Percentiles rank a stretch among this genome's conserved stretches.
Conservation (phyloP, 2,329 filamentous ascomycete genomes). For the Huntiella bhutanensis region DNA sequence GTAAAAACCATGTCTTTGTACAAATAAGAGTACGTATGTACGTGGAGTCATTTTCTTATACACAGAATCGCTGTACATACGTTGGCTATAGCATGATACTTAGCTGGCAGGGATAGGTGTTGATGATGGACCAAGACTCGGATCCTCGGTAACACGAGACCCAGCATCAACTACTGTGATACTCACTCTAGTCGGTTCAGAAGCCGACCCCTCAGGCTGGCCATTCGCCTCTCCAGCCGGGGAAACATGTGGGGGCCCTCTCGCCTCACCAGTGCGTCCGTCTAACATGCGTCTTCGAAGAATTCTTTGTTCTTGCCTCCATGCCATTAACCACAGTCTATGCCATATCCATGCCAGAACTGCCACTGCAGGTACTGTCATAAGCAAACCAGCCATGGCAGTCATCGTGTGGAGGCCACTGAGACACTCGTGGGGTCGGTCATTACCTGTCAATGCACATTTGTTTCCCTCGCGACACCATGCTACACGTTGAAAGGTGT, state of each 20-base stretch:
- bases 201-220: not conserved
- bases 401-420: conserved; percentile 1
- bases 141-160: not conserved
- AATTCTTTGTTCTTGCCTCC: not conserved
- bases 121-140: not conserved
- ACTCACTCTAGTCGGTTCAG: too few relatives aligned
- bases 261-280: too few relatives aligned
- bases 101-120: not conserved
- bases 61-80: too few relatives aligned
- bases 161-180: too few relatives aligned
- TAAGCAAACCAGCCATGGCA: conserved; percentile 3
- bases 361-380: not conserved
- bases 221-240: too few relatives aligned
- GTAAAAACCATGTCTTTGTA: too few relatives aligned
- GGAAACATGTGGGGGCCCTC: not conserved
- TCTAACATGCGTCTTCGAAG: not conserved
- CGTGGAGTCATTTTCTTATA: too few relatives aligned
- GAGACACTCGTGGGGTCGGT: conserved; percentile 5
- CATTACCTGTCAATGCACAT: not conserved
- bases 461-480: not conserved
- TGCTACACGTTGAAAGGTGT: conserved; percentile 3
- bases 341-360: not conserved
- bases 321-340: not conserved
- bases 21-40: too few relatives aligned
- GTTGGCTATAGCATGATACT: too few relatives aligned